These are phyloP conservation scores for Lithohypha guttulata DNA, from an alignment of 2,329 filamentous ascomycete species.

Conservation along the genomic window DNA sequence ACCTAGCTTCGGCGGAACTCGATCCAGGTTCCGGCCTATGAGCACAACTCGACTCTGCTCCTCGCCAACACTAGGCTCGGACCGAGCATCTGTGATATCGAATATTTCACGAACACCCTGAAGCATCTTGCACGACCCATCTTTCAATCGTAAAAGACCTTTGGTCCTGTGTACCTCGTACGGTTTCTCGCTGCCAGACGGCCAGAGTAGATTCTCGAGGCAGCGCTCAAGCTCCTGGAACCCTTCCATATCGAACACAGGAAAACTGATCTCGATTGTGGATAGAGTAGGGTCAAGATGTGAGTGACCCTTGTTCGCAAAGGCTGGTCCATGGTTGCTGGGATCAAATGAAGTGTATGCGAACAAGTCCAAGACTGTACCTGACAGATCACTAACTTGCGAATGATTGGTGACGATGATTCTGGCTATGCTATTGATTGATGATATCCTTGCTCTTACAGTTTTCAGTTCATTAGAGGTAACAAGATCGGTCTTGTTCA, in stretches of 20 bases:
- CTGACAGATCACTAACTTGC: slow-evolving; percentile 69
- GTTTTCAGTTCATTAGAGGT: slow-evolving; percentile 54
- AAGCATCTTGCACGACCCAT: slow-evolving; percentile 62
- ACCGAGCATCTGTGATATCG: slow-evolving; percentile 50
- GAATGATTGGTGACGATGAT: slow-evolving; percentile 73
- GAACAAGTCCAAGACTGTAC: slow-evolving; percentile 77
- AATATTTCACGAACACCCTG: slow-evolving; percentile 92
- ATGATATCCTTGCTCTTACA: slow-evolving; percentile 60
- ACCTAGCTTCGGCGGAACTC: slow-evolving; percentile 13
- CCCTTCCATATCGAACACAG: slow-evolving; percentile 46
- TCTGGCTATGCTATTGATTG: slow-evolving; percentile 83
- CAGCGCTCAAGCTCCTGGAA: slow-evolving; percentile 63
- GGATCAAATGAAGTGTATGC: slow-evolving; percentile 77
- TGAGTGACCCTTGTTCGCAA: slow-evolving; percentile 67
- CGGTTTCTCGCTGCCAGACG: slow-evolving; percentile 19
- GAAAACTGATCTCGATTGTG: slow-evolving; percentile 63
- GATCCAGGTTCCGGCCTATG: slow-evolving; percentile 34
- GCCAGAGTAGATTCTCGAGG: slow-evolving; percentile 74
- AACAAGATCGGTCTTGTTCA: slow-evolving; percentile 90
- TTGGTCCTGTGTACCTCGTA: slow-evolving; percentile 87
- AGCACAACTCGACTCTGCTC: slow-evolving; percentile 37
- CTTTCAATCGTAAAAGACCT: slow-evolving; percentile 57
- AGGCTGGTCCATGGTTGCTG: slow-evolving; percentile 43
- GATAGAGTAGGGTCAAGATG: slow-evolving; percentile 85
- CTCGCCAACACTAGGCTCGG: slow-evolving; percentile 23